Conservation (phyloP, 1,284 basidiomycete species). For the Sanghuangporus baumii region DNA sequence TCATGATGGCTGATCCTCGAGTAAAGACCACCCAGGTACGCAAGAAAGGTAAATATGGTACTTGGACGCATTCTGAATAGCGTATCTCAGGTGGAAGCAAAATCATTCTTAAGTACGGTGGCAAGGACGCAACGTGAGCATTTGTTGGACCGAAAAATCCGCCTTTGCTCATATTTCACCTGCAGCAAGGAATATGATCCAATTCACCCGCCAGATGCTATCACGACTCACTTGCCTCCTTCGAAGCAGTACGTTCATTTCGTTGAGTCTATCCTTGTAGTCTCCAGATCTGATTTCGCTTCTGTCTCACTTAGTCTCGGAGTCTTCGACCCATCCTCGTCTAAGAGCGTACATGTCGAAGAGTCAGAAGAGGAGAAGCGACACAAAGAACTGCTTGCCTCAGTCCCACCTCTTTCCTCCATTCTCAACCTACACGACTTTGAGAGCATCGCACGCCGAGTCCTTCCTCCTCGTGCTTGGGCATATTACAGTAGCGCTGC, state of each 20-base stretch:
- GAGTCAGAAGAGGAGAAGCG: slow-evolving; percentile 52
- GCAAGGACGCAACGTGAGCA: slow-evolving; percentile 67
- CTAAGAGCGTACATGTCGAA: slow-evolving; percentile 47
- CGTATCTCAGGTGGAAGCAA: slow-evolving; percentile 45
- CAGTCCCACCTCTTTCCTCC: slow-evolving; percentile 66
- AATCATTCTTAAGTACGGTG: slow-evolving; percentile 68
- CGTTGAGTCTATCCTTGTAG: background rate
- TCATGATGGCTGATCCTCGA: background rate
- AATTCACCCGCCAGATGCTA: slow-evolving; percentile 85
- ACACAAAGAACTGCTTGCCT: slow-evolving; percentile 45
- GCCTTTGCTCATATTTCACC: slow-evolving; percentile 5
- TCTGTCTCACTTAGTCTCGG: slow-evolving; percentile 51
- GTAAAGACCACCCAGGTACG: slow-evolving; percentile 61
- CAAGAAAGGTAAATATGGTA: slow-evolving; percentile 1
- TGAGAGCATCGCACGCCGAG: slow-evolving; percentile 72
- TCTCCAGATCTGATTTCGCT: slow-evolving; percentile 18
- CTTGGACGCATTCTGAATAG: background rate
- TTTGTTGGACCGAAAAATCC: background rate
- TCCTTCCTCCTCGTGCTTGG: slow-evolving; percentile 81
- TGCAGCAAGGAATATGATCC: slow-evolving; percentile 72
- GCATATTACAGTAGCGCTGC: slow-evolving; percentile 86
- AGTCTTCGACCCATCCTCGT: slow-evolving; percentile 57
- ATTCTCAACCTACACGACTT: slow-evolving; percentile 90
- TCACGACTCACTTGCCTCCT: slow-evolving; percentile 73
- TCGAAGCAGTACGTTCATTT: slow-evolving; percentile 60